Conservation (phyloP, 2,329 filamentous ascomycete genomes). For the Neobulgaria alba region DNA sequence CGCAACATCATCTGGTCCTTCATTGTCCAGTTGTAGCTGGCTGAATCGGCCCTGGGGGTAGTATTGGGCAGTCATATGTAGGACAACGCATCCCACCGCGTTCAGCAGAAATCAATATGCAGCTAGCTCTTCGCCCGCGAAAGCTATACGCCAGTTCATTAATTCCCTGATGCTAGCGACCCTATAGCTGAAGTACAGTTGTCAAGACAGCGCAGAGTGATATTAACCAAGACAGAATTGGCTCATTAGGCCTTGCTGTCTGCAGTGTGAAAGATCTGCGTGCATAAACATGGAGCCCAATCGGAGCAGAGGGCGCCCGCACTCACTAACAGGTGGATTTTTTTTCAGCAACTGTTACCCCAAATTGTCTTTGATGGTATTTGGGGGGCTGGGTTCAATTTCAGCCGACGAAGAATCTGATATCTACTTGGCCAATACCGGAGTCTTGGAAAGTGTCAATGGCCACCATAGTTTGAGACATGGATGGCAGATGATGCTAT, state of each 20-base stretch:
- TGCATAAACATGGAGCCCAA: not conserved
- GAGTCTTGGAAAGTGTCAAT: too few species aligned
- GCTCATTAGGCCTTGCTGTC: too few species aligned
- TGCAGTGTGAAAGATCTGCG: not conserved
- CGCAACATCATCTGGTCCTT: not conserved
- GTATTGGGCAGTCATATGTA: not conserved
- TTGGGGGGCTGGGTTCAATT: too few species aligned
- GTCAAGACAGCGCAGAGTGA: not conserved
- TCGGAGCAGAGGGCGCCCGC: too few species aligned
- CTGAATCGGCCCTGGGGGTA: not conserved
- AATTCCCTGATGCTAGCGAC: not conserved
- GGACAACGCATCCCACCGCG: not conserved
- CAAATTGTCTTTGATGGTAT: not conserved
- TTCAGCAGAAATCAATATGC: not conserved
- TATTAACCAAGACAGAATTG: not conserved
- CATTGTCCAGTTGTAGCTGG: not conserved
- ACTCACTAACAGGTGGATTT: not conserved
- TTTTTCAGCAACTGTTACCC: not conserved
- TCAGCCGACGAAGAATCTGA: not conserved
- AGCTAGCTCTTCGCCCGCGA: not conserved
- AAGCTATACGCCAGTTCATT: not conserved
- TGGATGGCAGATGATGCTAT: too few species aligned
- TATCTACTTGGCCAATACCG: not conserved
- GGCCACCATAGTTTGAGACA: too few species aligned
- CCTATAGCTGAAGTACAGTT: not conserved